These are phyloP conservation scores for Trypanosoma boissoni DNA, from an alignment of 208 protist genomes.

Conservation along the genomic window DNA sequence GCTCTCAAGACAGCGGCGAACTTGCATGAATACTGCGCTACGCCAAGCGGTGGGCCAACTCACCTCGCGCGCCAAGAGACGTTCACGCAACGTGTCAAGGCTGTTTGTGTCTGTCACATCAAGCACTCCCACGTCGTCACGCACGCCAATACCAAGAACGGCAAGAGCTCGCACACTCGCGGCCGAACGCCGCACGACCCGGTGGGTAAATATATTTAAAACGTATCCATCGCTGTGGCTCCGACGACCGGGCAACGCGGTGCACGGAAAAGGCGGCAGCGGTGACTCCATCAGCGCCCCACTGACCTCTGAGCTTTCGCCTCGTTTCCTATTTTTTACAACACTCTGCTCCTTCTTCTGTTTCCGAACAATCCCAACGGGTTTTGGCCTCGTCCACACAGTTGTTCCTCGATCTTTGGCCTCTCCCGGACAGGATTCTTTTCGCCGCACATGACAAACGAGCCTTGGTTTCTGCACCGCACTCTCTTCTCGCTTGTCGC, in stretches of 20 bases:
- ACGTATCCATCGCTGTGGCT: slow-evolving; percentile 14
- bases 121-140: slow-evolving; percentile 41
- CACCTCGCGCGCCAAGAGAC: slow-evolving; percentile 39
- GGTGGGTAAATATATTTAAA: slow-evolving; percentile 84
- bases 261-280: slow-evolving; percentile 2
- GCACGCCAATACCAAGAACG: slow-evolving; percentile 60
- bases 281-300: too few species aligned
- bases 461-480: too few species aligned
- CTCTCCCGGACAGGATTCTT: too few species aligned
- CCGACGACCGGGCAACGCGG: not conserved
- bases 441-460: too few species aligned
- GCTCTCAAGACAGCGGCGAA: slow-evolving; percentile 34
- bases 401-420: too few species aligned
- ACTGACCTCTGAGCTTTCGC: not conserved
- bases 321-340: not conserved
- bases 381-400: too few species aligned
- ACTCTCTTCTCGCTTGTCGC: too few species aligned
- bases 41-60: slow-evolving; percentile 68
- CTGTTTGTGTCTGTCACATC: slow-evolving; percentile 35
- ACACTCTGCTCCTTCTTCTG: too few species aligned
- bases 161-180: slow-evolving; percentile 42
- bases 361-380: too few species aligned
- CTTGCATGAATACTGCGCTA: slow-evolving; percentile 36
- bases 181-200: slow-evolving; percentile 51
- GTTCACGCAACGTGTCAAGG: slow-evolving; percentile 35